These are phyloP conservation scores for Penicillium herquei DNA, from an alignment of 495 filamentous ascomycete species.

Conservation along the genomic window DNA sequence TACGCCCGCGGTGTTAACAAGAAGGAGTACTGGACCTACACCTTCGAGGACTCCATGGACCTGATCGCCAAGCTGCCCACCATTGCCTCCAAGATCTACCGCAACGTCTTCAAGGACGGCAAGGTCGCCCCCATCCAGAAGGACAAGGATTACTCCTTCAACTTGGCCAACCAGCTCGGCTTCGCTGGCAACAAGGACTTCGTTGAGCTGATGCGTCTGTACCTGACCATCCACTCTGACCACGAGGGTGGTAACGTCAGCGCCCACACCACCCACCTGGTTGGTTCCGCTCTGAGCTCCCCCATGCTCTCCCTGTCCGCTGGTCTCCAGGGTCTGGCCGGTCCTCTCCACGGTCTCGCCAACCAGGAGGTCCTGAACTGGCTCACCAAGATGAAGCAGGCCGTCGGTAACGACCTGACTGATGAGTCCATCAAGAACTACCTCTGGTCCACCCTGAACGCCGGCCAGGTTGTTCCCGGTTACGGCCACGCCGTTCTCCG, in stretches of 20 bases:
- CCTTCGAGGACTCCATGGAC: conserved; percentile 99
- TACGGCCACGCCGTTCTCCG: conserved; percentile 98
- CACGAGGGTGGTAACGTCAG: conserved; percentile 99
- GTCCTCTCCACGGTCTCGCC: conserved; percentile 96
- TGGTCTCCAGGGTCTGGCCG: conserved; percentile 95
- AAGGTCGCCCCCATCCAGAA: conserved; percentile 93
- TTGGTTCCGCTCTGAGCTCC: conserved; percentile 94
- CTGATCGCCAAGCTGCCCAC: conserved; percentile 99
- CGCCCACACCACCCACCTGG: conserved; percentile 97
- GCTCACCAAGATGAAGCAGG: conserved; percentile 98
- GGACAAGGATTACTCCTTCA: conserved; percentile 98
- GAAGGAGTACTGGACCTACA: conserved; percentile 98
- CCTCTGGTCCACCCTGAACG: conserved; percentile 95
- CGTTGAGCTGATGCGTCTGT: conserved; percentile 94
- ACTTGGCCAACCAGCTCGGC: conserved; percentile 98
- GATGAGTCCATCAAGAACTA: conserved; percentile 96
- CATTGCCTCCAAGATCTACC: conserved; percentile 97
- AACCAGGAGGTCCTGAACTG: conserved; percentile 99
- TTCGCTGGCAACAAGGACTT: conserved; percentile 96
- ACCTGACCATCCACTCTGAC: conserved; percentile 98
- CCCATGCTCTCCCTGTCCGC: conserved; percentile 94
- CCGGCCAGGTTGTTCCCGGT: conserved; percentile 92
- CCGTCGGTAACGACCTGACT: conserved; percentile 87
- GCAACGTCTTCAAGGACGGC: conserved; percentile 99
- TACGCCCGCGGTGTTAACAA: conserved; percentile 99